These are phyloP conservation scores for Patellifolia procumbens DNA, from an alignment of 179 eudicot species.

Conservation along the genomic window DNA sequence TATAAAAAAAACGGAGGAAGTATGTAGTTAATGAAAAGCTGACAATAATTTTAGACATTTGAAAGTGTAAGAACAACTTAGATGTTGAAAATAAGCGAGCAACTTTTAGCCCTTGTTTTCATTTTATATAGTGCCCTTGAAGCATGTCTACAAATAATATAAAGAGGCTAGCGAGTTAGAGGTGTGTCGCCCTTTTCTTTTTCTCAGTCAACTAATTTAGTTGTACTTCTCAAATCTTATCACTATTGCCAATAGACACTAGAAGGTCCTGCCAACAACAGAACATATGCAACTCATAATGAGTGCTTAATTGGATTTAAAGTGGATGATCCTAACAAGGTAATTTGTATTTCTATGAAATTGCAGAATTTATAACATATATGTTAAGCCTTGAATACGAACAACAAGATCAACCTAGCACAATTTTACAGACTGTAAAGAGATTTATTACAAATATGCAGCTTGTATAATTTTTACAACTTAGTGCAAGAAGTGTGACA, in stretches of 20 bases:
- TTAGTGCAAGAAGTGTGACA: too few species aligned
- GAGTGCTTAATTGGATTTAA: conserved; percentile 99
- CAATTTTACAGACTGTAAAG: too few species aligned
- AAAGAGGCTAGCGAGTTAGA: too few species aligned
- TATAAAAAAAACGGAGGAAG: too few species aligned
- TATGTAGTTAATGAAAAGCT: not conserved
- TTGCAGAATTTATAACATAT: too few species aligned
- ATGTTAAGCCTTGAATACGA: too few species aligned
- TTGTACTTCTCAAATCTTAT: conserved; percentile 11
- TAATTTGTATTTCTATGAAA: conserved; percentile 33
- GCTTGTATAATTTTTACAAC: too few species aligned
- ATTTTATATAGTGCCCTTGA: conserved; percentile 4
- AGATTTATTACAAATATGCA: too few species aligned
- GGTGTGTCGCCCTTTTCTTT: too few species aligned
- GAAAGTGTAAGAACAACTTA: not conserved
- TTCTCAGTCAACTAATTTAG: conserved; percentile 7
- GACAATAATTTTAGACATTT: conserved; percentile 1
- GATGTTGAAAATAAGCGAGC: conserved; percentile 1
- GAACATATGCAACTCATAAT: conserved; percentile 78
- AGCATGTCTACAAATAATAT: too few species aligned
- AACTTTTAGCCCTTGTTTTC: not conserved
- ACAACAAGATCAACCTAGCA: too few species aligned
- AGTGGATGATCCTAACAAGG: conserved; percentile 99
- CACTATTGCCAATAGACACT: conserved; percentile 62
- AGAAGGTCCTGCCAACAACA: conserved; percentile 76